phyloP scores from a whole-genome alignment of 192 early-diverging fungal genomes.

The Linnemannia exigua region DNA sequence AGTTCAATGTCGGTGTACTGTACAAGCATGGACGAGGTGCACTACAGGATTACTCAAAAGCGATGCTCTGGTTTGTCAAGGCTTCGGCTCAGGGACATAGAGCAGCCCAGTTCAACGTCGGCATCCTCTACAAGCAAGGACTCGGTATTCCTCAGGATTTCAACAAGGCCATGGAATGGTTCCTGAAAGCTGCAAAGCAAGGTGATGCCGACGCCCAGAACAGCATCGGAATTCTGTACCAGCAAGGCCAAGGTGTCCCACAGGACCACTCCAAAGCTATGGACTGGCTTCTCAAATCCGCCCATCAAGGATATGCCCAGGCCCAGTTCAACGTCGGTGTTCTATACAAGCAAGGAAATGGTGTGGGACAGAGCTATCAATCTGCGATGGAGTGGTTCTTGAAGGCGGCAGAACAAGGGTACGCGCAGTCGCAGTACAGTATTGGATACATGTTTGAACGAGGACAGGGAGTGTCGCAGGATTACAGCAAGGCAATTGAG shows the following conservation, averaged over 20 bases:
- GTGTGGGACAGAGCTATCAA: neutral
- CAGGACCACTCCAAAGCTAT: neutral
- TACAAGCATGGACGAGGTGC: neutral
- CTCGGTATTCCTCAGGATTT: neutral
- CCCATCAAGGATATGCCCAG: neutral
- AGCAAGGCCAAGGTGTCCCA: neutral
- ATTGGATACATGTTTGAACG: conserved; percentile 13
- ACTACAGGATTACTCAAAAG: neutral
- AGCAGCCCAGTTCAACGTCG: neutral
- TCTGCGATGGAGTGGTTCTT: neutral
- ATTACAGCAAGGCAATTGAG: conserved; percentile 9
- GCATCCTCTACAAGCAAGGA: neutral
- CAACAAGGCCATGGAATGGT: conserved; percentile 4
- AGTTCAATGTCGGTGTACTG: neutral
- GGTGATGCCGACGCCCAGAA: neutral
- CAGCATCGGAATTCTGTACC: neutral
- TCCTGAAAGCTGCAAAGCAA: neutral
- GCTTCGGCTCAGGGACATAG: neutral
- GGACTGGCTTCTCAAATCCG: conserved; percentile 1
- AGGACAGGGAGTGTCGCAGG: conserved; percentile 14
- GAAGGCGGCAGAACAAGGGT: neutral
- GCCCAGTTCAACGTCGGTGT: neutral
- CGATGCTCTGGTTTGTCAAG: neutral
- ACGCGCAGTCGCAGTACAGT: neutral
- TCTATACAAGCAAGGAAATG: conserved; percentile 10